phyloP scores from a whole-genome alignment of 257 asterid species.

The Plectranthus barbatus region DNA sequence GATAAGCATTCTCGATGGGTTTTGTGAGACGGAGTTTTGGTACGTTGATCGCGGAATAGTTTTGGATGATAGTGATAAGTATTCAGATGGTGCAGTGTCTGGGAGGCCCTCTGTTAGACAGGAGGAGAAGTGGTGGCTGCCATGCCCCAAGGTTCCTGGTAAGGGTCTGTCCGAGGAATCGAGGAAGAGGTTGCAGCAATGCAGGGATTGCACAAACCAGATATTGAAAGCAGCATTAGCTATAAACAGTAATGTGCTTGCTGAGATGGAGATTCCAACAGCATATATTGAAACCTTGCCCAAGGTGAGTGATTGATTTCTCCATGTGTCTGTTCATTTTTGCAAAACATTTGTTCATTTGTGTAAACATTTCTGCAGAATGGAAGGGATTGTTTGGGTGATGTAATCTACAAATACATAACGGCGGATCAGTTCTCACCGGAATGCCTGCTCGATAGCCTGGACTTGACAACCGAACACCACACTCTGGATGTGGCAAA shows the following conservation, averaged over 20 bases:
- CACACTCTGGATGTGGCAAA: slow-evolving; percentile 76
- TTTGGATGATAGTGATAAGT: slow-evolving; percentile 43
- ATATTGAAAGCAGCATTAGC: slow-evolving; percentile 94
- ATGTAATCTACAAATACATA: slow-evolving; percentile 68
- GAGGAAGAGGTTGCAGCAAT: slow-evolving; percentile 86
- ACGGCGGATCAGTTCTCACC: slow-evolving; percentile 89
- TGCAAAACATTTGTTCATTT: not conserved
- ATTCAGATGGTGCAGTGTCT: slow-evolving; percentile 24
- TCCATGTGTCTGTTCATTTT: not conserved
- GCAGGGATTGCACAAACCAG: slow-evolving; percentile 96
- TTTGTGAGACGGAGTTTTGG: slow-evolving; percentile 75
- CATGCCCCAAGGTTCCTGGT: slow-evolving; percentile 86
- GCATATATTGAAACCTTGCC: slow-evolving; percentile 82
- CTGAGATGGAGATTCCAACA: slow-evolving; percentile 89
- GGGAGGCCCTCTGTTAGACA: slow-evolving; percentile 93
- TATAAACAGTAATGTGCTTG: slow-evolving; percentile 73
- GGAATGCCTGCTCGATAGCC: slow-evolving; percentile 76
- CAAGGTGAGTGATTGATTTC: slow-evolving; percentile 72
- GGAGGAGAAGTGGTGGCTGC: slow-evolving; percentile 99
- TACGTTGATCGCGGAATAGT: slow-evolving; percentile 83
- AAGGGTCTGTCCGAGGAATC: slow-evolving; percentile 77
- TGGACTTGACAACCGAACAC: slow-evolving; percentile 88
- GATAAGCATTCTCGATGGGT: slow-evolving; percentile 80
- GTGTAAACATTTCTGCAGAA: slow-evolving; percentile 33
- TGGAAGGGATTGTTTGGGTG: slow-evolving; percentile 83